These are phyloP conservation scores for Dactylis glomerata DNA, from an alignment of 176 grass and related monocot genomes.

Conservation along the genomic window DNA sequence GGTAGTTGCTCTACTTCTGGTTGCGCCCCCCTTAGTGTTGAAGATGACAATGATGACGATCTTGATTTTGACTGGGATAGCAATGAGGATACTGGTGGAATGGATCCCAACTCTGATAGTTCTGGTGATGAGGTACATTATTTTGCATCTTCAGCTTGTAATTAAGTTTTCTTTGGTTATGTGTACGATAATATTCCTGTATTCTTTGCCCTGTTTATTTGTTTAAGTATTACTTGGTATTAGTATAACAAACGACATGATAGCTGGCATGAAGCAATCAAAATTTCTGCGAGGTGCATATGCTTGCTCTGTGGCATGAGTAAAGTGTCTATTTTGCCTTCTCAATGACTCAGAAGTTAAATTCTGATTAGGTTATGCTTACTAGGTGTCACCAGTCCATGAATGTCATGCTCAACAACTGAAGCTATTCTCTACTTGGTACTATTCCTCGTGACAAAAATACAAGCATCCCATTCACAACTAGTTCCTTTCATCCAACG, in stretches of 20 bases:
- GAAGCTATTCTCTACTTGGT: not conserved
- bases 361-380: not conserved
- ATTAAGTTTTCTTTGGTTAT: not conserved
- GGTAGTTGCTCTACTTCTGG: slow-evolving; percentile 8
- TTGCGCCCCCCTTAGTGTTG: not conserved
- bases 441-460: not conserved
- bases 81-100: slow-evolving; percentile 30
- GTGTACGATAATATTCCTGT: not conserved
- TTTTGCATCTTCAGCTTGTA: not conserved
- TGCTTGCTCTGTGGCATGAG: slow-evolving; percentile 9
- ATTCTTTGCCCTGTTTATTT: not conserved
- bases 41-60: slow-evolving; percentile 8
- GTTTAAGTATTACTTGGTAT: not conserved
- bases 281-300: not conserved
- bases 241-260: not conserved
- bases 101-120: slow-evolving; percentile 20
- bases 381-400: not conserved
- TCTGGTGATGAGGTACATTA: slow-evolving; percentile 66
- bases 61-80: slow-evolving; percentile 31
- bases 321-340: not conserved
- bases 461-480: not conserved
- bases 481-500: not conserved
- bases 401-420: not conserved
- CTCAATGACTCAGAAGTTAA: not conserved
- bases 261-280: not conserved